Conservation (phyloP, 257 asterid genomes). For the Gynochthodes officinalis region DNA sequence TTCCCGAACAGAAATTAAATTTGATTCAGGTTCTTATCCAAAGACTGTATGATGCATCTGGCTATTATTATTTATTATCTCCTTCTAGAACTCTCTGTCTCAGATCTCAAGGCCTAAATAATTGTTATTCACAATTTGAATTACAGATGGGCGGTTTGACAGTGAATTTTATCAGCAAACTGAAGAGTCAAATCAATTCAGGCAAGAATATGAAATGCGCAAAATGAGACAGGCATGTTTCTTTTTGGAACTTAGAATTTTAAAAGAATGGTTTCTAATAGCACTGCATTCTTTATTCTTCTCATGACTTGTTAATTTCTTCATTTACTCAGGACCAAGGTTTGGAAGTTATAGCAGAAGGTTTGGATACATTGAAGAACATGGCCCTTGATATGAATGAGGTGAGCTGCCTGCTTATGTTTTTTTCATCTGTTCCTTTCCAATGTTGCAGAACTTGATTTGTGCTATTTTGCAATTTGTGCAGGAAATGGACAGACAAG, state of each 20-base stretch:
- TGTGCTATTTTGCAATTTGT: conserved; percentile 15
- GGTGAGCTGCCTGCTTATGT: conserved; percentile 45
- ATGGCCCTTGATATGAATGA: conserved; percentile 98
- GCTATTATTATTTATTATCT: not conserved
- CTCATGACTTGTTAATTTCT: conserved; percentile 9
- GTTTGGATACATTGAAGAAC: conserved; percentile 86
- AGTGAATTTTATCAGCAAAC: conserved; percentile 88
- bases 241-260: conserved; percentile 19
- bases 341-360: conserved; percentile 85
- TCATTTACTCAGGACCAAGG: conserved; percentile 75
- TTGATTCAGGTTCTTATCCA: conserved; percentile 79
- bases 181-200: conserved; percentile 86
- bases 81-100: not conserved
- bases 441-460: conserved; percentile 11
- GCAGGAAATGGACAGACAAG: conserved; percentile 98
- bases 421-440: conserved; percentile 19
- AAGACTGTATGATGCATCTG: not conserved
- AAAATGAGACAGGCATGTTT: conserved; percentile 84
- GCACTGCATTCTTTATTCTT: conserved; percentile 7
- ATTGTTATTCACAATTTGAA: conserved; percentile 24
- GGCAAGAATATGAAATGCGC: conserved; percentile 97
- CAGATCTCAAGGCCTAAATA: not conserved
- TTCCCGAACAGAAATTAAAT: conserved; percentile 83
- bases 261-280: conserved; percentile 7
- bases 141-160: conserved; percentile 83